A percentile compares a stretch with the other conserved stretches of the same genome.
These are phyloP conservation scores for Mycena epipterygia DNA, from an alignment of 768 basidiomycete genomes.

Conservation along the genomic window DNA sequence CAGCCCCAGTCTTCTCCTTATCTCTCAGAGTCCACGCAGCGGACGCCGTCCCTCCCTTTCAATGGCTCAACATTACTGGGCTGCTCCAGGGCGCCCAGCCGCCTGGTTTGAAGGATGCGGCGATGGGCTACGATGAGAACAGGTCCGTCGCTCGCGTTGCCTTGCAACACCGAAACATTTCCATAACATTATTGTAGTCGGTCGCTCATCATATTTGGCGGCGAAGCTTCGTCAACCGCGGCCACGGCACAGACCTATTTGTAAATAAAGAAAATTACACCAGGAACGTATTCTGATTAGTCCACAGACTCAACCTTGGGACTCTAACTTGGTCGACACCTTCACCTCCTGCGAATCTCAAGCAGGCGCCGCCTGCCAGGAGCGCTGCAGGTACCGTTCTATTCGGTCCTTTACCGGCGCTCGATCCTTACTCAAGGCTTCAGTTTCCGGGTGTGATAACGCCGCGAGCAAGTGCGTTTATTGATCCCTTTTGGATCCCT, in stretches of 20 bases:
- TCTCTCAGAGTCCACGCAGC: constrained; percentile 49
- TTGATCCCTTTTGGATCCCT: constrained; percentile 7
- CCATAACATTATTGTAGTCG: constrained; percentile 59
- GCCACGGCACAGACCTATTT: constrained; percentile 76
- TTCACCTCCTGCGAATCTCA: constrained; percentile 62
- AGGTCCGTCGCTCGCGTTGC: constrained; percentile 45
- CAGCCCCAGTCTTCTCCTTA: constrained; percentile 37
- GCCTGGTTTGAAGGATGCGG: constrained; percentile 77
- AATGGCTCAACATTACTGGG: constrained; percentile 81
- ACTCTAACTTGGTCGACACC: constrained; percentile 74
- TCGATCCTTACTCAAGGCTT: background rate
- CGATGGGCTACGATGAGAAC: constrained; percentile 72
- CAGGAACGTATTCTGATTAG: constrained; percentile 12
- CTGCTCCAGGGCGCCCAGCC: constrained; percentile 68
- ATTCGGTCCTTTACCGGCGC: background rate
- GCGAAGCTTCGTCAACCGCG: constrained; percentile 76
- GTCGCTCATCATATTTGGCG: constrained; percentile 80
- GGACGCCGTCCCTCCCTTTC: constrained; percentile 70
- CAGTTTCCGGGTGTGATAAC: constrained; percentile 68
- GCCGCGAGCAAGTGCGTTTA: constrained; percentile 85
- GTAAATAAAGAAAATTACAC: constrained; percentile 53
- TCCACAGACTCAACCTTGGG: constrained; percentile 71
- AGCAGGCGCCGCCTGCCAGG: constrained; percentile 68
- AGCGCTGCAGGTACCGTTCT: constrained; percentile 59
- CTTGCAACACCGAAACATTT: constrained; percentile 15